Conservation (phyloP, 2,329 filamentous ascomycete species). For the Tolypocladium guangdongense region DNA sequence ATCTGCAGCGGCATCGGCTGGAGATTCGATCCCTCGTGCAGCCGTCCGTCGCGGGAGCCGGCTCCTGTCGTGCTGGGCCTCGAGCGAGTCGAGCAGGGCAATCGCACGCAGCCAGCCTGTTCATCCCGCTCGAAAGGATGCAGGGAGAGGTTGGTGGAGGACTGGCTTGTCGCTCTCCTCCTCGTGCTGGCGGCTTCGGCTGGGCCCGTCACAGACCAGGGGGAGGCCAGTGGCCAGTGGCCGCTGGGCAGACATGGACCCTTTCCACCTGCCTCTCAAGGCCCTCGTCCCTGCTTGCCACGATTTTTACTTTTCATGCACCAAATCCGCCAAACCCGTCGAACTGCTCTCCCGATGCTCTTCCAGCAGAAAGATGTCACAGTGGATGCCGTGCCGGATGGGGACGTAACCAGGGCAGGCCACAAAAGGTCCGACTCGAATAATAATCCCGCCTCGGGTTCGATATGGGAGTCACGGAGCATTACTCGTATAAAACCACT, state of each 20-base stretch:
- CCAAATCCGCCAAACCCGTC: too few species aligned
- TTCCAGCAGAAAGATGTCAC: too few species aligned
- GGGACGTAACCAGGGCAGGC: background rate
- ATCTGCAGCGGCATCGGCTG: background rate
- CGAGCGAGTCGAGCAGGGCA: background rate
- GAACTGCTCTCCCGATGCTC: background rate
- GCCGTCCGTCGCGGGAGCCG: background rate
- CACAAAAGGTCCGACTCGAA: background rate
- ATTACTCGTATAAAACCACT: background rate
- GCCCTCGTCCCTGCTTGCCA: background rate
- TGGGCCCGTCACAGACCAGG: background rate
- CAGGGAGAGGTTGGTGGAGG: background rate
- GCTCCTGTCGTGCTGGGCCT: background rate
- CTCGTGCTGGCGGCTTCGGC: background rate
- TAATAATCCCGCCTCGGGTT: background rate
- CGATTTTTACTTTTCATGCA: background rate
- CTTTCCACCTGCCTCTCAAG: background rate
- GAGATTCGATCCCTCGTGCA: background rate
- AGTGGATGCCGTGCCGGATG: too few species aligned
- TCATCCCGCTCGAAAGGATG: background rate
- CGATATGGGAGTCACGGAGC: background rate
- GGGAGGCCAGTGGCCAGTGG: background rate
- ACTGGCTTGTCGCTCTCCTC: background rate
- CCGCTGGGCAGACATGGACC: background rate
- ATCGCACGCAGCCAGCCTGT: background rate